Evolutionary conservation across 495 filamentous ascomycete genomes (phyloP).

Genomic region (Penicillium malachiteum): DNA sequence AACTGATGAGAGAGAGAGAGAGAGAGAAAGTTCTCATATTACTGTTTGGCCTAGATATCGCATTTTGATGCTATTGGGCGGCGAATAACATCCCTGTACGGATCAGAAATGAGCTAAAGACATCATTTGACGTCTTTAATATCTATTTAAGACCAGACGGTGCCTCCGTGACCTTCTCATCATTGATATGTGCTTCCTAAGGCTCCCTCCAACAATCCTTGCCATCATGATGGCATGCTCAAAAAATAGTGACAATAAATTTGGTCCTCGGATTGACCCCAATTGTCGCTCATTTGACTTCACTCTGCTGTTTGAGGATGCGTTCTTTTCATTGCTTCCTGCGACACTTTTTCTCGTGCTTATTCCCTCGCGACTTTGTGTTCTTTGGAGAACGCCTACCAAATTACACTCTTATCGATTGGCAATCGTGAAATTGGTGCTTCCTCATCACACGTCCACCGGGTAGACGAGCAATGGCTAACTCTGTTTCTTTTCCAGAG

Average conservation of each 20-base stretch:
- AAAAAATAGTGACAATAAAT: constrained; percentile 3
- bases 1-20: too few species aligned
- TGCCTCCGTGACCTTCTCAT: too few species aligned
- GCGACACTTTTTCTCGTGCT: constrained; percentile 31
- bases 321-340: constrained; percentile 13
- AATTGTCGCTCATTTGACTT: constrained; percentile 21
- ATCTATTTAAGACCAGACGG: too few species aligned
- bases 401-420: neutral
- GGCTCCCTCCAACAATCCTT: too few species aligned
- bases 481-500: constrained; percentile 2
- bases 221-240: neutral
- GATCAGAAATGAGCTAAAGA: too few species aligned
- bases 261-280: constrained; percentile 7
- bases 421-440: neutral
- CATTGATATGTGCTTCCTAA: too few species aligned
- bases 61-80: too few species aligned
- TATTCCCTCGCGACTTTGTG: neutral
- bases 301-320: constrained; percentile 23
- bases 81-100: too few species aligned
- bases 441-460: neutral
- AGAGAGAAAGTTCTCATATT: too few species aligned
- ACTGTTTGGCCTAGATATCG: too few species aligned
- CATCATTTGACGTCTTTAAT: too few species aligned
- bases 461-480: constrained; percentile 20
- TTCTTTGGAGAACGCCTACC: neutral